Conservation (phyloP, 495 filamentous ascomycete genomes). For the Penicillium atrosanguineum region DNA sequence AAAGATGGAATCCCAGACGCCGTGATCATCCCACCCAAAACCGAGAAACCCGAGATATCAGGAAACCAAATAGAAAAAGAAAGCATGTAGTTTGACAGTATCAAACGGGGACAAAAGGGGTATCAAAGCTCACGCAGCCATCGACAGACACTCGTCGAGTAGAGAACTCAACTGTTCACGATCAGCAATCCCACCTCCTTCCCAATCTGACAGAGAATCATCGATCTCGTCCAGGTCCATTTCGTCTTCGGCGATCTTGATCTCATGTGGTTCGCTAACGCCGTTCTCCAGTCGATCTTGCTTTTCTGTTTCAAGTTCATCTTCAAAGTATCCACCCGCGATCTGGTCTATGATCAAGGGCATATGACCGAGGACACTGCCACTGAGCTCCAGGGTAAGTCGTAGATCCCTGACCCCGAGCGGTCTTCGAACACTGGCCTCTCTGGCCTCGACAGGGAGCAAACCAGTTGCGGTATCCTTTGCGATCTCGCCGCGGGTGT, state of each 20-base stretch:
- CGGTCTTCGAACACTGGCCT: constrained; percentile 61
- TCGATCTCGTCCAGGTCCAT: constrained; percentile 67
- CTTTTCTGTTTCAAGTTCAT: constrained; percentile 62
- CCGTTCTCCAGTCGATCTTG: constrained; percentile 46
- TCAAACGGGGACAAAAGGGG: constrained; percentile 7
- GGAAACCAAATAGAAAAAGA: constrained; percentile 12
- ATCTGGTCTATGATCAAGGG: constrained; percentile 70
- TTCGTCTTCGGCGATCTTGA: constrained; percentile 46
- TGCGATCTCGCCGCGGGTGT: constrained; percentile 63
- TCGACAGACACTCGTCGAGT: constrained; percentile 61
- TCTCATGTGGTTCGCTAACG: constrained; percentile 24
- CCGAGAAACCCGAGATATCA: constrained; percentile 18
- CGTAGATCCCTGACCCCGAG: constrained; percentile 78
- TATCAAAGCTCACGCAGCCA: constrained; percentile 41
- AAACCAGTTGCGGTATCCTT: constrained; percentile 62
- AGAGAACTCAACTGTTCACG: constrained; percentile 61
- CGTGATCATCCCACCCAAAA: constrained; percentile 22
- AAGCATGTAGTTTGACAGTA: not conserved
- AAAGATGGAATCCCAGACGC: constrained; percentile 26
- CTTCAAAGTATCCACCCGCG: constrained; percentile 69
- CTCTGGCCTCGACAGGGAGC: constrained; percentile 72
- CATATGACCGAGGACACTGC: constrained; percentile 73
- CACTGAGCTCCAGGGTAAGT: constrained; percentile 69
- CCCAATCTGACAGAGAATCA: constrained; percentile 57
- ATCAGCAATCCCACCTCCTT: constrained; percentile 63